Conservation (phyloP, 768 basidiomycete species). For the Erythrobasidium yunnanense region DNA sequence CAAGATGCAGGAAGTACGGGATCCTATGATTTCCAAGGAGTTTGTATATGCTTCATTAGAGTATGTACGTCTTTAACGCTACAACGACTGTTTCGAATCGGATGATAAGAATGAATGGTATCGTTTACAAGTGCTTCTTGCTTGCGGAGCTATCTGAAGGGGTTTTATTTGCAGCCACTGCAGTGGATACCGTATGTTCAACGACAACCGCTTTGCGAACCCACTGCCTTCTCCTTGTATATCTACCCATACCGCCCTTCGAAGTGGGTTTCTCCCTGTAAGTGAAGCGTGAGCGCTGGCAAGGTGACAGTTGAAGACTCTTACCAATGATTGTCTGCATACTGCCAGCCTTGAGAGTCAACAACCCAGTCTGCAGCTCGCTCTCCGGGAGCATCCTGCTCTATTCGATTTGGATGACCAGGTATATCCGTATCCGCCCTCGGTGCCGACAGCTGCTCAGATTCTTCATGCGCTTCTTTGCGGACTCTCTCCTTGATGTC, state of each 20-base stretch:
- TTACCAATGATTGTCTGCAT: slow-evolving; percentile 22
- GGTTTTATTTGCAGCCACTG: neutral
- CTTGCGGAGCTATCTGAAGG: neutral
- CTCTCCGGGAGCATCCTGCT: neutral
- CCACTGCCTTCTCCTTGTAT: slow-evolving; percentile 37
- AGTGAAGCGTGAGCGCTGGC: slow-evolving; percentile 41
- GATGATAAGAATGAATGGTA: too few relatives aligned
- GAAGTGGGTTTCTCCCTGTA: slow-evolving; percentile 45
- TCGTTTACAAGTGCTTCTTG: neutral
- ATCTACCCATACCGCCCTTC: slow-evolving; percentile 43
- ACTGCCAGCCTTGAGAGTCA: slow-evolving; percentile 18
- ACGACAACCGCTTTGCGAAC: slow-evolving; percentile 35
- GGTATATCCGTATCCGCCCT: neutral
- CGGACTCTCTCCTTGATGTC: neutral
- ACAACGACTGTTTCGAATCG: too few relatives aligned
- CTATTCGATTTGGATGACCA: neutral
- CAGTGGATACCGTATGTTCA: slow-evolving; percentile 20
- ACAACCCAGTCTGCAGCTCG: slow-evolving; percentile 1
- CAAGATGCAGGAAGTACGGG: too few relatives aligned
- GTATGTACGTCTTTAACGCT: too few relatives aligned
- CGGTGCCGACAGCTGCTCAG: neutral
- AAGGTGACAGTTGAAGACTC: slow-evolving; percentile 12
- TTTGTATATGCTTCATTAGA: too few relatives aligned
- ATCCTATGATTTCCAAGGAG: too few relatives aligned
- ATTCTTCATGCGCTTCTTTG: neutral